Evolutionary conservation across 257 asterid species (phyloP).

Genomic region (Lycium ferocissimum): DNA sequence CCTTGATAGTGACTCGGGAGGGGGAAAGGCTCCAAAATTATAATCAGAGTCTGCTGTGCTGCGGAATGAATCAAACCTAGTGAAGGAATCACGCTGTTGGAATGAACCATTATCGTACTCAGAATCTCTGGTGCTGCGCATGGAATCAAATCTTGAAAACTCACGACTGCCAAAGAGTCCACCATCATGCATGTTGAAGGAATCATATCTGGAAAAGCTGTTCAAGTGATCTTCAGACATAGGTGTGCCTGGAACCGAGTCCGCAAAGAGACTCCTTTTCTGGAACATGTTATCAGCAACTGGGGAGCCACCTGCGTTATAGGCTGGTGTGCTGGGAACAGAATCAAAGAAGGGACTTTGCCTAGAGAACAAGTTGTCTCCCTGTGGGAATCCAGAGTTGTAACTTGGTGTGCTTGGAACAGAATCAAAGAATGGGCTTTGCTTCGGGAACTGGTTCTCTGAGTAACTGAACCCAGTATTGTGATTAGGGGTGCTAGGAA

Average conservation of each 20-base stretch:
- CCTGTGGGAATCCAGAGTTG: slow-evolving; percentile 33
- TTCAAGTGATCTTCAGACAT: slow-evolving; percentile 54
- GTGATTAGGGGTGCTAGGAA: slow-evolving; percentile 48
- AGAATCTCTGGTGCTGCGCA: slow-evolving; percentile 58
- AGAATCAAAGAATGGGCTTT: slow-evolving; percentile 58
- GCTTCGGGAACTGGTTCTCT: slow-evolving; percentile 46
- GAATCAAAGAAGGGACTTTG: slow-evolving; percentile 73
- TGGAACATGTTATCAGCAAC: slow-evolving; percentile 36
- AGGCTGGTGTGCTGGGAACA: slow-evolving; percentile 83
- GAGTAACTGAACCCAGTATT: slow-evolving; percentile 40
- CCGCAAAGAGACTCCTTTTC: slow-evolving; percentile 51
- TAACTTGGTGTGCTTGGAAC: slow-evolving; percentile 56
- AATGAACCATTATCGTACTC: slow-evolving; percentile 72
- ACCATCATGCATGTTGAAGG: slow-evolving; percentile 57
- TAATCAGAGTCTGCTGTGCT: slow-evolving; percentile 79
- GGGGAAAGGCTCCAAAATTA: slow-evolving; percentile 53
- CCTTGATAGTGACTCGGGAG: slow-evolving; percentile 53
- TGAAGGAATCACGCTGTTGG: slow-evolving; percentile 55
- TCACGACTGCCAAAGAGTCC: slow-evolving; percentile 53
- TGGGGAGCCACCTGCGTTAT: slow-evolving; percentile 47
- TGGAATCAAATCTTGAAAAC: slow-evolving; percentile 82
- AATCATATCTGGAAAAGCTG: slow-evolving; percentile 79
- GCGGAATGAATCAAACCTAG: slow-evolving; percentile 74
- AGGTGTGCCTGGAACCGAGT: slow-evolving; percentile 69
- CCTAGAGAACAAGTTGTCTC: slow-evolving; percentile 42